Evolutionary conservation across 345 rosid species (phyloP), one percentile per base, ranked within the genome.

Genomic region (Euphorbia lathyris): DNA sequence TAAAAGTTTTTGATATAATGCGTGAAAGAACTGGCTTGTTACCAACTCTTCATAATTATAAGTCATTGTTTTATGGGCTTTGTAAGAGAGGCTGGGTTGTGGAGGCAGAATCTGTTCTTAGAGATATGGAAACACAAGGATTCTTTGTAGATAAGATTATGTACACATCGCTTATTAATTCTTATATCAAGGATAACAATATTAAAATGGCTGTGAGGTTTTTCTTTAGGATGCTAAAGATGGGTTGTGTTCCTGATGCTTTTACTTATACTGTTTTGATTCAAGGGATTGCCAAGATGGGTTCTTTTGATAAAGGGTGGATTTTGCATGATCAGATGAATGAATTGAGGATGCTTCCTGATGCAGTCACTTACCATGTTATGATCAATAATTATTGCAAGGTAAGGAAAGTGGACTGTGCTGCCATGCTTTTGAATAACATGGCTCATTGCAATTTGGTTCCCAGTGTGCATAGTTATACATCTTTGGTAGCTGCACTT

Each of bases 121-220:
- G 77, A 70, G 85, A 88, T 71, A 85, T 86, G 66, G 94, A 86
- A 77, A 70, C 78, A 14, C 81, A 58, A 1, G 88, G 89, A 40
- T 81, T 83, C 72, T 84, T 71, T 79, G 80, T 84, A 16, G 87
- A 88, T 66, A 82, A 66, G 74, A 70, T 66, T 26, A 88, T 87
- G 92, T 82, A 85, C 70, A 85, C 87, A 72, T 80, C 77, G 23
- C 63, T 88, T 60, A 84, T 90, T 50, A 82, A 79, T 62, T 77
- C 72, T 56, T 88, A 83, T 71, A 68, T 85, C 66, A 90, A 72
- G 74, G 78, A 75, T 50, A 85, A 79, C 74, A 76, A 82, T 71
- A 79, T 88, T 84, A 79, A 83, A 74, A 86, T 85, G 90, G 93
- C 88, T 0, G 74, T 82, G 83, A 76, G 78, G 74, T 76, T 86